phyloP scores from a whole-genome alignment of 257 asterid genomes.

The Capsicum baccatum region DNA sequence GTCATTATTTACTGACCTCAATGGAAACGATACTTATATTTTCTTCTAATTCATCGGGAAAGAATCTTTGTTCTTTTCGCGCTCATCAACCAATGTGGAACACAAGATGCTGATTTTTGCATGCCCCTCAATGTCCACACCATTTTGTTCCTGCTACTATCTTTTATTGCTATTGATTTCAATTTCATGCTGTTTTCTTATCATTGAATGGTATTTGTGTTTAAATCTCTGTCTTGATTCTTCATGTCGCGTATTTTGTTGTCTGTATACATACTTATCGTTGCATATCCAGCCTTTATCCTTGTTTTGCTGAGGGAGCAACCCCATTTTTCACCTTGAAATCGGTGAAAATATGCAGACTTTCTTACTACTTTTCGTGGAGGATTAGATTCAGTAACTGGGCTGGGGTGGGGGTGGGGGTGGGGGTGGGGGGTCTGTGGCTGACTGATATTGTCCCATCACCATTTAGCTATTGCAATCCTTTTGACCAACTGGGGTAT shows the following conservation, averaged over 20 bases:
- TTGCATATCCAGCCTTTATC: not conserved
- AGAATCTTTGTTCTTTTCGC: not conserved
- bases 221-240: not conserved
- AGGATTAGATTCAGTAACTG: too few relatives aligned
- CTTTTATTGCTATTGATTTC: not conserved
- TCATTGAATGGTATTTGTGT: not conserved
- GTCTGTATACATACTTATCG: not conserved
- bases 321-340: too few relatives aligned
- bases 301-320: too few relatives aligned
- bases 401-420: too few relatives aligned
- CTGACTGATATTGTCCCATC: too few relatives aligned
- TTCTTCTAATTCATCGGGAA: slow-evolving; percentile 25
- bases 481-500: too few relatives aligned
- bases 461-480: too few relatives aligned
- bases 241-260: not conserved
- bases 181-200: not conserved
- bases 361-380: too few relatives aligned
- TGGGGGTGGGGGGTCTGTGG: too few relatives aligned
- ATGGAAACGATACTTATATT: slow-evolving; percentile 10
- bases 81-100: slow-evolving; percentile 29
- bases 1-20: slow-evolving; percentile 27
- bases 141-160: slow-evolving; percentile 25
- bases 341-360: too few relatives aligned
- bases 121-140: slow-evolving; percentile 29
- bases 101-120: not conserved